Evolutionary conservation across 176 grass and related monocot species (phyloP), one percentile per base, ranked within the genome.

Genomic region (Eleusine indica): DNA sequence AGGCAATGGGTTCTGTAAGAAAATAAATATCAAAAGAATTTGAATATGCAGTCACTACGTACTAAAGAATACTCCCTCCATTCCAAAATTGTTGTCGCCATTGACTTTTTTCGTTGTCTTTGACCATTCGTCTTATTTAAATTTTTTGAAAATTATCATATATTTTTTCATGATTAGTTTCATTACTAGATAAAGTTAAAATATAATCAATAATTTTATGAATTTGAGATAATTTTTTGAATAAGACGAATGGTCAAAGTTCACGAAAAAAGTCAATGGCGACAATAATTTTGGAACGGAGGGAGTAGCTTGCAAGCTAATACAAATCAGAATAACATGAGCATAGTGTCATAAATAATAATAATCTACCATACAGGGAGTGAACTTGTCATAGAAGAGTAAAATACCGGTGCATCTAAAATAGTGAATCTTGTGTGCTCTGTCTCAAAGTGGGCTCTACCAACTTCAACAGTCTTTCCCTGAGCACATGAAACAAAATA

Each of bases 381-480:
- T 15, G 29, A 0, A 66, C 2, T 66, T 49, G 13, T 18, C 28
- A 47, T 49, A 80, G 37, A 71, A 61, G 44, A 65, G 47, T 80
- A 73, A 63, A 63, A 61, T 92, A 94, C 92, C 78, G 92, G 89
- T 52, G 92, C 92, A 87, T 94, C 92, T 11, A 94, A 88, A 85
- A 94, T 91, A 54, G 92, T 94, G 69, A 89, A 94, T 91, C 92
- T 87, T 82, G 89, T 91, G 69, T 32, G 84, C 71, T 94, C 89
- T 13, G 92, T 94, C 81, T 91, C 92, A 22, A 94, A 94, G 83
- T 94, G 92, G 29, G 92, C 92, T 84, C 92, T 94, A 35, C 92
- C 92, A 84, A 94, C 92, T 75, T 94, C 89, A 80, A 94, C 92
- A 75, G 92, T 94, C 76, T 87, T 94, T 40, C 92, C 92, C 92